Conservation (phyloP, 164 flowering plant species). For the Chloranthus sessilifolius region DNA sequence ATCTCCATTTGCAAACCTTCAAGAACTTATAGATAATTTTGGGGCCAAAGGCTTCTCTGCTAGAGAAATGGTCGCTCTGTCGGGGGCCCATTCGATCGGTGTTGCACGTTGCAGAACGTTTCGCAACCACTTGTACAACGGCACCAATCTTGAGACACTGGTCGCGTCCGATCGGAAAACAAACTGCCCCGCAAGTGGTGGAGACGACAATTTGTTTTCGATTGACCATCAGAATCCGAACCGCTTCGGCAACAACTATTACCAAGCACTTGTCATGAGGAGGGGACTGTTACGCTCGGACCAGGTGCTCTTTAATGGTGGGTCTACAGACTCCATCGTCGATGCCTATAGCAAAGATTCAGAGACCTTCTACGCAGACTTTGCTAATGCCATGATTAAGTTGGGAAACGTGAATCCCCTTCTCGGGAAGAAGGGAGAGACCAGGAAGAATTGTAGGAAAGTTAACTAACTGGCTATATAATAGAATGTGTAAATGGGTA, state of each 20-base stretch:
- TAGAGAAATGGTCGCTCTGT: conserved; percentile 28
- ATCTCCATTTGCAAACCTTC: conserved; percentile 23
- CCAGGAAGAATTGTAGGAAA: conserved; percentile 24
- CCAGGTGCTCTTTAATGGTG: conserved; percentile 32
- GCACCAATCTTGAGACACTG: conserved; percentile 20
- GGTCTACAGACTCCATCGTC: conserved; percentile 23
- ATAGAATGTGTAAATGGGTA: too few relatives aligned
- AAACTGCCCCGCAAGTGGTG: conserved; percentile 24
- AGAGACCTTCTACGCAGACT: conserved; percentile 17
- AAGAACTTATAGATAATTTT: conserved; percentile 16
- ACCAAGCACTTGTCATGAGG: conserved; percentile 19
- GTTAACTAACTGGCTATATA: conserved; percentile 19
- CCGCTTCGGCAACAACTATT: conserved; percentile 28
- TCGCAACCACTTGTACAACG: conserved; percentile 23
- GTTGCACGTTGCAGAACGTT: conserved; percentile 18
- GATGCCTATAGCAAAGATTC: conserved; percentile 18
- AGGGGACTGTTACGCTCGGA: conserved; percentile 29
- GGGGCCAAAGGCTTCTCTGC: conserved; percentile 24
- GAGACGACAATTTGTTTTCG: conserved; percentile 19
- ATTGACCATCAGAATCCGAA: conserved; percentile 29
- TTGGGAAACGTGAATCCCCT: conserved; percentile 23
- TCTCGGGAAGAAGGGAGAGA: conserved; percentile 20
- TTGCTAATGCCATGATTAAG: conserved; percentile 30
- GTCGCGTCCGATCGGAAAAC: conserved; percentile 21
- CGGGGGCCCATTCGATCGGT: conserved; percentile 27